Evolutionary conservation across 2,329 filamentous ascomycete genomes (phyloP), one percentile per base, ranked within the genome.

Genomic region (Diplocarpon mali): DNA sequence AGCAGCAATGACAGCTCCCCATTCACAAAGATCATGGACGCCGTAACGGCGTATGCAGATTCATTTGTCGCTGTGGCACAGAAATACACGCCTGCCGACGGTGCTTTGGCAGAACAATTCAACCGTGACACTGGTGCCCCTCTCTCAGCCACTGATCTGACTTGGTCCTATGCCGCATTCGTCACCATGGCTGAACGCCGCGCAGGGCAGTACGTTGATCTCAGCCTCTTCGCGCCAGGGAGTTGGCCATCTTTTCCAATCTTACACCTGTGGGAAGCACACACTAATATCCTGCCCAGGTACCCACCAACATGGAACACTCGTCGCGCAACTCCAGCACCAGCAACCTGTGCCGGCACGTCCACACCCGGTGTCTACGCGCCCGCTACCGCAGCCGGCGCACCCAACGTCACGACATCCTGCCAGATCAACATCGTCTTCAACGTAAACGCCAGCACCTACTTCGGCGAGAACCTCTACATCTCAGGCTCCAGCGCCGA

Each of bases 121-220:
- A 68, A 74, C 55, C 73, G 72, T 52, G 60, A 65, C 47, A 66
- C 62, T 14, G 78, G 72, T 28, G 53, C 56, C 0, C 76, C 76
- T 1, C 61, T 80, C 3, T 83, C 79, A 1, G 83, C 82, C 1
- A 60, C 64, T 11, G 77, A 86, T 50, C 65, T 85, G n/a, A 85
- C 81, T 2, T 85, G 81, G 81, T 83, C 78, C 0, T 85, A 85
- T 53, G 78, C 80, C 1, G 71, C 80, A 0, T 80, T 85, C 62
- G 66, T 86, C 40, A 80, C 79, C 1, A 74, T 75, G 39, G 64
- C 67, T 17, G 69, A 71, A 38, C 72, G 78, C 30, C 71, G 78
- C 34, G 67, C 69, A 16, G 71, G 70, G 12, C 56, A 71, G 17
- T 63, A 24, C 20, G 20, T 24, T 24, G 20, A 7, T 24, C 20